Evolutionary conservation across 768 basidiomycete genomes (phyloP).

Genomic region (Hemileccinum rubropunctum): DNA sequence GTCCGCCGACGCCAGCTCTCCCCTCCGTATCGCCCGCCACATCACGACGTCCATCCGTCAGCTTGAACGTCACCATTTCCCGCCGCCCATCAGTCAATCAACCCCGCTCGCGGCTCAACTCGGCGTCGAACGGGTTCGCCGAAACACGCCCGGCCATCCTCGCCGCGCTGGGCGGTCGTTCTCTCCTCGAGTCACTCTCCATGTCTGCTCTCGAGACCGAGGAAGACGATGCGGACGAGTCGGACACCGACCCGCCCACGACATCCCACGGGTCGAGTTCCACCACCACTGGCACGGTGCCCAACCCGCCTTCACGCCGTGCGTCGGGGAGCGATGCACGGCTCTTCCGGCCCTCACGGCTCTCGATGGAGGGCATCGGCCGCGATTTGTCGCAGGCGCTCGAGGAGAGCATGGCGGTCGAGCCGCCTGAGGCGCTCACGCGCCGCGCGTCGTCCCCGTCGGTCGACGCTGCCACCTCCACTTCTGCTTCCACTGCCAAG

Average conservation of each 20-base stretch:
- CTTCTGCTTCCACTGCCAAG: not conserved
- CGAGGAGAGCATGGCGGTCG: conserved; percentile 17
- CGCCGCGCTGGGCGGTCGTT: conserved; percentile 27
- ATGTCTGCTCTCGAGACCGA: conserved; percentile 55
- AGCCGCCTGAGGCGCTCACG: not conserved
- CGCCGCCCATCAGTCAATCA: conserved; percentile 26
- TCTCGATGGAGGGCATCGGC: conserved; percentile 34
- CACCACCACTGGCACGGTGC: not conserved
- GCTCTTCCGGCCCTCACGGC: conserved; percentile 12
- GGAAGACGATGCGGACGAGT: conserved; percentile 36
- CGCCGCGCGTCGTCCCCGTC: not conserved
- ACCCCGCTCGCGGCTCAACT: conserved; percentile 22
- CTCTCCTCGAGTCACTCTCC: conserved; percentile 41
- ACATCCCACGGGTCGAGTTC: not conserved
- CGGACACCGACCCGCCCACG: conserved; percentile 17
- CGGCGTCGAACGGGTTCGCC: conserved; percentile 11
- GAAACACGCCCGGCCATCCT: conserved; percentile 24
- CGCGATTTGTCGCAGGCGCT: conserved; percentile 31
- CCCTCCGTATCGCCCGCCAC: conserved; percentile 42
- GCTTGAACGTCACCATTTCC: conserved; percentile 30
- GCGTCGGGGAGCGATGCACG: conserved; percentile 8
- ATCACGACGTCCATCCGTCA: conserved; percentile 38
- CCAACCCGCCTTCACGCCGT: conserved; percentile 7
- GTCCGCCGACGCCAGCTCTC: conserved; percentile 58
- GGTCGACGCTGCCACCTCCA: not conserved